These are phyloP conservation scores for Metschnikowia continentalis DNA, from an alignment of 805 yeast species.

Conservation along the genomic window DNA sequence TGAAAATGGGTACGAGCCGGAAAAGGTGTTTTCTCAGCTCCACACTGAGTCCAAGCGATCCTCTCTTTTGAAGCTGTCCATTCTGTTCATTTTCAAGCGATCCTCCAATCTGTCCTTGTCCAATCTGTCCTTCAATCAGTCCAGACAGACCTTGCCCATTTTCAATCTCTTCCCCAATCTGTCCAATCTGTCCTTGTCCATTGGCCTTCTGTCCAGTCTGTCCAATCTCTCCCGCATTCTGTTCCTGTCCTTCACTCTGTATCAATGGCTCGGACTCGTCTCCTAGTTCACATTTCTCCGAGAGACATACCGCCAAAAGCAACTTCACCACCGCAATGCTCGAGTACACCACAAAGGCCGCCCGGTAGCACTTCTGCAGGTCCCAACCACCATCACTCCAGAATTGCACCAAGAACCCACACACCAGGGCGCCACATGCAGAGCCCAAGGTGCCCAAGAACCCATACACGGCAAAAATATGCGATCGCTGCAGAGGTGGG, in stretches of 20 bases:
- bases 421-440: slow-evolving; percentile 63
- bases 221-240: neutral
- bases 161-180: no score
- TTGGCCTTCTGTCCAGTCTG: no score
- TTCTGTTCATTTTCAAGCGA: no score
- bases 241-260: neutral
- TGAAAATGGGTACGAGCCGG: slow-evolving; percentile 57
- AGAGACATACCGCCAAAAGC: slow-evolving; percentile 45
- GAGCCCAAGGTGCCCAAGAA: slow-evolving; percentile 66
- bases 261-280: slow-evolving; percentile 1
- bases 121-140: no score
- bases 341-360: slow-evolving; percentile 55
- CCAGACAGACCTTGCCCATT: no score
- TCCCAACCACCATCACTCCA: slow-evolving; percentile 32
- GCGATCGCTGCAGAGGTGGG: slow-evolving; percentile 59
- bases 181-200: no score
- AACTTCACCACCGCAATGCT: slow-evolving; percentile 51
- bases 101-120: no score
- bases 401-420: slow-evolving; percentile 57
- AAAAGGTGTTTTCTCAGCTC: slow-evolving; percentile 42
- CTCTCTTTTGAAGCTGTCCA: no score
- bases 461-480: slow-evolving; percentile 71
- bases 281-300: slow-evolving; percentile 49
- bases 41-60: slow-evolving; percentile 27
- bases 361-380: slow-evolving; percentile 46